These are phyloP conservation scores for Hymenoscyphus scutula DNA, from an alignment of 2,329 filamentous ascomycete species.

Conservation along the genomic window DNA sequence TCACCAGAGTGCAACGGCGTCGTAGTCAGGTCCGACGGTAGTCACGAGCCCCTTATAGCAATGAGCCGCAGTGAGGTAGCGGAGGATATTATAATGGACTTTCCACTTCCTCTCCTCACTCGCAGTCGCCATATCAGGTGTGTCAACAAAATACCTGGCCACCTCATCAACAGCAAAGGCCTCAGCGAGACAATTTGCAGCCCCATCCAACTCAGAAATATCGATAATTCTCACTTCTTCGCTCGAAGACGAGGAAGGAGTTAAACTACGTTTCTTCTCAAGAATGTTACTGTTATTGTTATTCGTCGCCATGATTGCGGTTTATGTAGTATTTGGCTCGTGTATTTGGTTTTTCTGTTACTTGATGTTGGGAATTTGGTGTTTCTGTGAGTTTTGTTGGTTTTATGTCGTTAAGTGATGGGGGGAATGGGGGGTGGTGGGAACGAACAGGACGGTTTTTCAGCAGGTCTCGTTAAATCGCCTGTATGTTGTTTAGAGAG, in stretches of 20 bases:
- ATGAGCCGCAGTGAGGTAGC: constrained; percentile 74
- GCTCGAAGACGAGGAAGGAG: constrained; percentile 32
- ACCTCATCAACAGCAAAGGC: constrained; percentile 75
- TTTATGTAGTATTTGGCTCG: constrained; percentile 9
- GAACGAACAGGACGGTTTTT: constrained; percentile 34
- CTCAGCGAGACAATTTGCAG: constrained; percentile 69
- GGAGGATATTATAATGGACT: constrained; percentile 73
- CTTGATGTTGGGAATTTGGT: constrained; percentile 5
- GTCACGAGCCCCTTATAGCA: constrained; percentile 72
- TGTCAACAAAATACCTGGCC: constrained; percentile 71
- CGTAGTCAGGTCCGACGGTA: constrained; percentile 71
- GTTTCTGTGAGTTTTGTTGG: constrained; percentile 23
- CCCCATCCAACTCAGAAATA: constrained; percentile 67
- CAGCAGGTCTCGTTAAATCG: constrained; percentile 40
- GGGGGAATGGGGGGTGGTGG: no score
- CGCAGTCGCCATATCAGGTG: constrained; percentile 62
- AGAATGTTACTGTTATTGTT: constrained; percentile 40
- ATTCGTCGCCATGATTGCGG: constrained; percentile 36
- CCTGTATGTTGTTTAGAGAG: constrained; percentile 55
- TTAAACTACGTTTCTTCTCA: constrained; percentile 35
- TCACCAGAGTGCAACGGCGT: constrained; percentile 76
- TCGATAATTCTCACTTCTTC: constrained; percentile 63
- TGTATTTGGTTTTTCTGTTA: not conserved
- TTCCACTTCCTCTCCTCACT: constrained; percentile 69
- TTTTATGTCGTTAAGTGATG: not conserved